Evolutionary conservation across 306 rosid species (phyloP).

Genomic region (Ziziphus jujuba): DNA sequence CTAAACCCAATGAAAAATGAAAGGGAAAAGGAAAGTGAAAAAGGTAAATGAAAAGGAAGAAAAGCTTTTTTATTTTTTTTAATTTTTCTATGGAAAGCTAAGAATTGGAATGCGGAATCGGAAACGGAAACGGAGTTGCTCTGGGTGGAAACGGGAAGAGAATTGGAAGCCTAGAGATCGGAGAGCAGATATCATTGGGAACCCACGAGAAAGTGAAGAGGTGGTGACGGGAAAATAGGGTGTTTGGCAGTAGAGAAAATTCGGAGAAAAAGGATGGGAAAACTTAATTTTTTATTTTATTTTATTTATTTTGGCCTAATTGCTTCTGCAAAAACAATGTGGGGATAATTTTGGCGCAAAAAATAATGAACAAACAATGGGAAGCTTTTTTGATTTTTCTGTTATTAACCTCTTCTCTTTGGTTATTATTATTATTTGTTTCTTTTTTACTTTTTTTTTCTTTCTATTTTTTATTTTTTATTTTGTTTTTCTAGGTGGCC

Average conservation of each 20-base stretch:
- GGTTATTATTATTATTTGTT: too few relatives aligned
- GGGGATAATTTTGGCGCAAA: not conserved
- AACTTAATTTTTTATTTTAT: too few relatives aligned
- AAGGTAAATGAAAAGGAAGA: not conserved
- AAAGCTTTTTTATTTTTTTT: too few relatives aligned
- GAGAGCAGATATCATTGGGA: slow-evolving; percentile 2
- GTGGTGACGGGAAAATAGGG: not conserved
- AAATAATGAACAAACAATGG: not conserved
- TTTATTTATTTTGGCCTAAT: not conserved
- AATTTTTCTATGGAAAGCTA: slow-evolving; percentile 1
- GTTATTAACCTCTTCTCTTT: not conserved
- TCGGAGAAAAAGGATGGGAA: not conserved
- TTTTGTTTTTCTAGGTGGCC: too few relatives aligned
- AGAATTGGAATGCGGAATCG: not conserved
- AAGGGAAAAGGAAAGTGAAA: too few relatives aligned
- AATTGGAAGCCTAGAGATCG: not conserved
- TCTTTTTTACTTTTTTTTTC: too few relatives aligned
- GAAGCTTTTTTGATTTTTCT: not conserved
- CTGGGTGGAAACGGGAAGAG: not conserved
- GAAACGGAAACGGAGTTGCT: not conserved
- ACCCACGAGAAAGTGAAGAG: not conserved
- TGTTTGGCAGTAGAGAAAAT: slow-evolving; percentile 35
- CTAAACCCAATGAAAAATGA: not conserved
- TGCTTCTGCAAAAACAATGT: not conserved
- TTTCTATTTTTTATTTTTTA: too few relatives aligned